Evolutionary conservation across 345 rosid genomes (phyloP).

Genomic region (Euphorbia tirucalli): DNA sequence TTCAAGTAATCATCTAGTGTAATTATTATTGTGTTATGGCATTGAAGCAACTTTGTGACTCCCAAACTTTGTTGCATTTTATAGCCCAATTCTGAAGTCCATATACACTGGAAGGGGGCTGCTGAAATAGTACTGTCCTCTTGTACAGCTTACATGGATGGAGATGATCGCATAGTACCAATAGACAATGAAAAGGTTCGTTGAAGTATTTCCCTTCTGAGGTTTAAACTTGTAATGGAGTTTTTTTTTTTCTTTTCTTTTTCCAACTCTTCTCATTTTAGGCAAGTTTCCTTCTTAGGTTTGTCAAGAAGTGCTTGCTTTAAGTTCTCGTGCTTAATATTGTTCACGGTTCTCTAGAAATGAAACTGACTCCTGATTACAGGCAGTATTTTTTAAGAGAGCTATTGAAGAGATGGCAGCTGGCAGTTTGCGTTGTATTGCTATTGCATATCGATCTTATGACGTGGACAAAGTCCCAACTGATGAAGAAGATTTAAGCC

Average conservation of each 20-base stretch:
- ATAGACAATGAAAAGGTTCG: conserved; percentile 66
- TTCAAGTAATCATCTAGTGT: not conserved
- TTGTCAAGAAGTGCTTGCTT: not conserved
- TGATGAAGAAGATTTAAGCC: conserved; percentile 41
- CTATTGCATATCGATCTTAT: conserved; percentile 75
- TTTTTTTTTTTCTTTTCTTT: not conserved
- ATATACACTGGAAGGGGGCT: conserved; percentile 81
- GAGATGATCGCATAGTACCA: conserved; percentile 49
- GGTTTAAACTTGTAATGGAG: not conserved
- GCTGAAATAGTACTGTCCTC: conserved; percentile 89
- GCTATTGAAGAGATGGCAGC: conserved; percentile 93
- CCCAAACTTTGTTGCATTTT: conserved; percentile 6
- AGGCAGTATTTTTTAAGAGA: conserved; percentile 56
- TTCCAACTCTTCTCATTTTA: not conserved
- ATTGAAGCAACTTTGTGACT: not conserved
- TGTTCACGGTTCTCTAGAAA: not conserved
- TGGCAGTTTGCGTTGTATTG: conserved; percentile 88
- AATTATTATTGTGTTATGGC: not conserved
- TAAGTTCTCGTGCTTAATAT: not conserved
- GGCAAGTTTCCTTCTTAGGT: not conserved
- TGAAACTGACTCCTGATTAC: conserved; percentile 20
- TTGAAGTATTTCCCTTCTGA: not conserved
- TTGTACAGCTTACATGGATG: conserved; percentile 64
- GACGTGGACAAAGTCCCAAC: conserved; percentile 60
- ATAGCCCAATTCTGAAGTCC: conserved; percentile 75